These are phyloP conservation scores for Aspergillus diversus DNA, from an alignment of 495 filamentous ascomycete species.

Conservation along the genomic window DNA sequence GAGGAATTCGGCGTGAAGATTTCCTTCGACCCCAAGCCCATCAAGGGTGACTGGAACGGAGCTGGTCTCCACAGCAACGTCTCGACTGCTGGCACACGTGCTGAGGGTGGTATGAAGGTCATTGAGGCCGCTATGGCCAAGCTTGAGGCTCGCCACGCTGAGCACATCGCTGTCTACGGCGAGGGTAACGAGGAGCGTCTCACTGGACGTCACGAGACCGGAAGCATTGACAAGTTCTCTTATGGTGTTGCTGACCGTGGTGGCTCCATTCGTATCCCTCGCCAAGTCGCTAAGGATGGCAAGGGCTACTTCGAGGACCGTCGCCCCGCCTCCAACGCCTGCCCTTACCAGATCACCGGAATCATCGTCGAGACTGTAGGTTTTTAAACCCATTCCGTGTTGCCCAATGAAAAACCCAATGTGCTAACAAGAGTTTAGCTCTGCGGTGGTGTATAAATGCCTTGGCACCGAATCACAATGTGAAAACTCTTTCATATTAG, in stretches of 20 bases:
- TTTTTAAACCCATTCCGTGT: slow-evolving; percentile 1
- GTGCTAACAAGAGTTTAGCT: slow-evolving; percentile 22
- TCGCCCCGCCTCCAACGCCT: slow-evolving; percentile 91
- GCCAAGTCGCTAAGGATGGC: slow-evolving; percentile 86
- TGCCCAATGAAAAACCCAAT: background rate
- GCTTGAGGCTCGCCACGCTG: slow-evolving; percentile 83
- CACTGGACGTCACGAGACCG: slow-evolving; percentile 95
- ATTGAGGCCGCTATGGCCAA: slow-evolving; percentile 88
- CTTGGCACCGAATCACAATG: slow-evolving; percentile 24
- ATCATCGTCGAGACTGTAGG: slow-evolving; percentile 81
- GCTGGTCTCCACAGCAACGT: slow-evolving; percentile 98
- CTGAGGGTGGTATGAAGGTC: slow-evolving; percentile 90
- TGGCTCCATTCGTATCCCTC: slow-evolving; percentile 89
- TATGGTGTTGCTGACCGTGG: slow-evolving; percentile 97
- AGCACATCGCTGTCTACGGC: slow-evolving; percentile 98
- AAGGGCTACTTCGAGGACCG: slow-evolving; percentile 99
- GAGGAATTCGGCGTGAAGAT: slow-evolving; percentile 98
- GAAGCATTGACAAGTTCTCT: slow-evolving; percentile 88
- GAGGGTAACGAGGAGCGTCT: slow-evolving; percentile 91
- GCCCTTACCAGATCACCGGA: slow-evolving; percentile 95
- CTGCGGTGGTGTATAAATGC: slow-evolving; percentile 50
- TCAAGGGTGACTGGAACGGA: slow-evolving; percentile 99
- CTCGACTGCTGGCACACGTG: slow-evolving; percentile 83
- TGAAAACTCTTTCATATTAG: slow-evolving; percentile 47
- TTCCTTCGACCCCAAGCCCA: slow-evolving; percentile 96